These are phyloP conservation scores for Volutella citrinella DNA, from an alignment of 2,329 filamentous ascomycete species.

Conservation along the genomic window DNA sequence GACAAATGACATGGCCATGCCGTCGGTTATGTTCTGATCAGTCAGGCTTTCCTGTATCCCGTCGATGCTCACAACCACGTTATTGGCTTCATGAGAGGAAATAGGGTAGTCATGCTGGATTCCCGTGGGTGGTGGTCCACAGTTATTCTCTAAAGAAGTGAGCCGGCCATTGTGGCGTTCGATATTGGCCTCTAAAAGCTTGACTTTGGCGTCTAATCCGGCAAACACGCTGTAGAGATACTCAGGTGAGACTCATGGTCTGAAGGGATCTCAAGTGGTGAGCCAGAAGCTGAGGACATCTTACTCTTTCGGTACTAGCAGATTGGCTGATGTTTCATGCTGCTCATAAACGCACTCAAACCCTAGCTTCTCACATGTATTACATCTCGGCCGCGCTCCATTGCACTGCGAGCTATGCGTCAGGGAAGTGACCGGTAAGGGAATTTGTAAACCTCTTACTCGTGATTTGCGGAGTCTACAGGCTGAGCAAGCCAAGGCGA, in stretches of 20 bases:
- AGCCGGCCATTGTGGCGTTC: slow-evolving; percentile 8
- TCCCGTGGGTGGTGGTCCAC: no score
- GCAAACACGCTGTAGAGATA: slow-evolving; percentile 3
- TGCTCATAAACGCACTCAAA: slow-evolving; percentile 14
- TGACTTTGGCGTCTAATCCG: slow-evolving; percentile 9
- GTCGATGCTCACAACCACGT: slow-evolving; percentile 6
- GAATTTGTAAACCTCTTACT: no score
- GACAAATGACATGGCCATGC: slow-evolving; percentile 14
- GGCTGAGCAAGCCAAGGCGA: no score
- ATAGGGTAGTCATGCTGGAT: no score
- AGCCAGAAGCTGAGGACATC: not conserved
- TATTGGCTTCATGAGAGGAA: no score
- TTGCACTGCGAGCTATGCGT: slow-evolving; percentile 14
- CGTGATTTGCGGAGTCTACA: no score
- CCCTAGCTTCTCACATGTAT: slow-evolving; percentile 8
- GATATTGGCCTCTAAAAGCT: slow-evolving; percentile 3
- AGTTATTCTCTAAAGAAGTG: not conserved
- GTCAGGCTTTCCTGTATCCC: slow-evolving; percentile 7
- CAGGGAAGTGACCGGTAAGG: no score
- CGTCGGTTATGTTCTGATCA: slow-evolving; percentile 12
- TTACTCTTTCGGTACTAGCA: slow-evolving; percentile 8
- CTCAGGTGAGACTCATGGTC: not conserved
- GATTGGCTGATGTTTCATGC: slow-evolving; percentile 8
- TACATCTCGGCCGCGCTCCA: slow-evolving; percentile 10
- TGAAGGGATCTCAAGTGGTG: not conserved